Evolutionary conservation across 805 yeast genomes (phyloP), one percentile per base, ranked within the genome.

Genomic region (Candida multigemmis): DNA sequence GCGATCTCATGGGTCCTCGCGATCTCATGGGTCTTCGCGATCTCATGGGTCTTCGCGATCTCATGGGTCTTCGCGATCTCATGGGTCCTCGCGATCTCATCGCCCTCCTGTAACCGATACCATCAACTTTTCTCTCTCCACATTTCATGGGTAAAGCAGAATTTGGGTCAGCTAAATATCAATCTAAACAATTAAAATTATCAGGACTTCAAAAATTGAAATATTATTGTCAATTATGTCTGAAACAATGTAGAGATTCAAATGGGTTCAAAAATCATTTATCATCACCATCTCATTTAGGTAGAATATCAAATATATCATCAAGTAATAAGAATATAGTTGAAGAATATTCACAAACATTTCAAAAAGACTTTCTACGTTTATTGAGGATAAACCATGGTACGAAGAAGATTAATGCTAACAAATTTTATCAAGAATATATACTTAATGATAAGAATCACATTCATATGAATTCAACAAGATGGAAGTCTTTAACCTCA

Each of bases 211-310:
- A 87, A 53, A 77, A 82, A 44, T 69, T 91, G 27, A 66, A 74
- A 34, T 89, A 74, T 66, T 93, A 86, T 53, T 91, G 99, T 51
- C 97, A 80, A 49, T 67, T 84, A 3, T 91, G 99, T 45, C 73
- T 68, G 46, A 85, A 89, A 44, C 99, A 91, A 55, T 87, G 97
- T 49, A 60, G 96, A 30, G 99, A 93, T 49, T 94, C 82, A 36
- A 89, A 91, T 54, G 99, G 98, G 14, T 91, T 82, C 60, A 79
- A 81, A 42, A 80, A 89, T 42, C 99, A 91, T 50, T 66, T 78
- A n/a, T 65, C 67, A 36, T 76, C 94, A n/a, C 84, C 82, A 23
- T 63, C 81, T 2, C 99, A 91, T 47, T 52, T 69, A 24, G 68
- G 71, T 12, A 71, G 70, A 27, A 68, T 81, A 6, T 36, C 41